Base-by-base conservation (phyloP, 1,284 basidiomycete genomes). In the Abortiporus biennis region DNA sequence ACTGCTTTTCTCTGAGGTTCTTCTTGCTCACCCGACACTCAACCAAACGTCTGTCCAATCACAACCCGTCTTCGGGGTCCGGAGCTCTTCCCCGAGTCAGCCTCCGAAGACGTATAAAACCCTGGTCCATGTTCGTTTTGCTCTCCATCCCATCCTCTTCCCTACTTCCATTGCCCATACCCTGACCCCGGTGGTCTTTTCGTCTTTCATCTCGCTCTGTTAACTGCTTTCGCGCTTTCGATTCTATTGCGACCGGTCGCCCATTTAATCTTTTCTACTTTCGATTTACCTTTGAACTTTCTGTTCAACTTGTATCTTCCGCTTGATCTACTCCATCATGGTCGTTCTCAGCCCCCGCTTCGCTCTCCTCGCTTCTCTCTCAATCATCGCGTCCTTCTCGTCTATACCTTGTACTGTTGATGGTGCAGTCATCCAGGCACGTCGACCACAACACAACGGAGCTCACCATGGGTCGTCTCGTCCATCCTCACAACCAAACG, bases 321-420 rank as follows among this genome's bases (percentile, higher is more conserved):
- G 30, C 38, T 45, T 33, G 42, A 38, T 29, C 45, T 24, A 37
- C 38, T 36, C 27, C 52, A 62, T 48, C 52, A 78, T 78, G 75
- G 66, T 75, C 54, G 61, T 62, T 42, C 59, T 74, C 40, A 61
- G 64, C 40, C 54, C 66, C 40, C 71, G 65, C 51, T 69, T 76
- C 55, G 54, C 71, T 39, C 44, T 74, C 43, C 65, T 76, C 47
- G 65, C 68, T 43, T 56, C 65, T 22, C 58, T 73, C 40, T 62
- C 68, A 48, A 57, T 62, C 39, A 56, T 74, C 30, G 66, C 72
- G 22, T 62, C 68, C 20, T 36, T 71, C 25, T 62, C 67, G 31
- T 39, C 61, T 38, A 41, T 62, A 6, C 59, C 66, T 22, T 13
- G 54, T 6, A 58, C 58, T 16, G 53, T 36, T 2, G 61, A 67